Evolutionary conservation across 2,329 filamentous ascomycete species (phyloP).

Genomic region (Venturia oleaginea): DNA sequence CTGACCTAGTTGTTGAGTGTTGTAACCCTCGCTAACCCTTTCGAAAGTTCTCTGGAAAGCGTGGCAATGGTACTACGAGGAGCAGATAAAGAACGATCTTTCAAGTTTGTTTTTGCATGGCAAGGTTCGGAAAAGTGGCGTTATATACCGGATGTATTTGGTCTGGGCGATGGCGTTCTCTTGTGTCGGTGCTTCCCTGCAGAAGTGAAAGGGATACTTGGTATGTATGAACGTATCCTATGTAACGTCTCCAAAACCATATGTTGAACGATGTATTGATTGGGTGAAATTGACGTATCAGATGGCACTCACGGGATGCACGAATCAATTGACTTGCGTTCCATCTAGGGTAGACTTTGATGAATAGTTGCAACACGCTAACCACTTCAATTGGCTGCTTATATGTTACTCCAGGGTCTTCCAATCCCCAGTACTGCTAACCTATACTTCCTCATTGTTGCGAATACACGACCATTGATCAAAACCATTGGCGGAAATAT

Average conservation of each 20-base stretch:
- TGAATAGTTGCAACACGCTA: too few species aligned
- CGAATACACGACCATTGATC: too few species aligned
- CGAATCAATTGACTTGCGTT: too few species aligned
- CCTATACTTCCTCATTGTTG: too few species aligned
- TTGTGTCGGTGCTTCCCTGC: neutral
- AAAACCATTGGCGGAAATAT: too few species aligned
- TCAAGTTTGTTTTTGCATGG: neutral
- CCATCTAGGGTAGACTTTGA: too few species aligned
- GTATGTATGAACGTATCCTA: neutral
- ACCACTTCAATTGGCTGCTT: too few species aligned
- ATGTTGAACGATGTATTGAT: neutral
- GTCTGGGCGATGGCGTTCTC: neutral
- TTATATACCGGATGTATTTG: neutral
- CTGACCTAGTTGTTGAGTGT: conserved; percentile 8
- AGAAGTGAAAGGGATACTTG: neutral
- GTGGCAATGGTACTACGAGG: conserved; percentile 82
- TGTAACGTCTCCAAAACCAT: too few species aligned
- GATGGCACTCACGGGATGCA: too few species aligned
- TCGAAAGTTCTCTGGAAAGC: conserved; percentile 72
- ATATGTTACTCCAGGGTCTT: too few species aligned
- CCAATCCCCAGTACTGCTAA: too few species aligned
- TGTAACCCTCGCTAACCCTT: conserved; percentile 26
- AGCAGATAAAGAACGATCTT: conserved; percentile 30
- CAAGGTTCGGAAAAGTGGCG: neutral
- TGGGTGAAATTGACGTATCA: too few species aligned